Percentiles rank a stretch among this genome's conserved stretches.
Evolutionary conservation across 192 early-diverging fungal genomes (phyloP).

Genomic region (Chytriomyces sp.): DNA sequence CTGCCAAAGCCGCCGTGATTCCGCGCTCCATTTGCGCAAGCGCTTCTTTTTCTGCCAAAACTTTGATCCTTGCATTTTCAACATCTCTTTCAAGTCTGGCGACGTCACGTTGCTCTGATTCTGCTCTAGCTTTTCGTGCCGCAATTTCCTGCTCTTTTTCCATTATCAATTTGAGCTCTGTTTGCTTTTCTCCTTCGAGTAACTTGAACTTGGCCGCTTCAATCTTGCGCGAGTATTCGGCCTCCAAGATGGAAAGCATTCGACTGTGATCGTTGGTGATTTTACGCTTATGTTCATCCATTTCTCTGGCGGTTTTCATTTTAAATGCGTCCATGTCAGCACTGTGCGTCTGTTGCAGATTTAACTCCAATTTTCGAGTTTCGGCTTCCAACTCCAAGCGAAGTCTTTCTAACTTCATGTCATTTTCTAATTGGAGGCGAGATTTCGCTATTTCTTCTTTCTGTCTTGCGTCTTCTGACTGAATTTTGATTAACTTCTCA

Average conservation of each 20-base stretch:
- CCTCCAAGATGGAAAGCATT: slow-evolving; percentile 15
- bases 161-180: slow-evolving; percentile 16
- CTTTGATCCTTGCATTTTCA: not conserved
- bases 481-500: not conserved
- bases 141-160: slow-evolving; percentile 12
- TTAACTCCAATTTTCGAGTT: slow-evolving; percentile 1
- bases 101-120: slow-evolving; percentile 12
- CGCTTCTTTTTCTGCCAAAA: slow-evolving; percentile 12
- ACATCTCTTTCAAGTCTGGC: slow-evolving; percentile 9
- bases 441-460: slow-evolving; percentile 1
- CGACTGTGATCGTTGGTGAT: slow-evolving; percentile 5
- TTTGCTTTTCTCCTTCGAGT: slow-evolving; percentile 17
- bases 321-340: slow-evolving; percentile 2
- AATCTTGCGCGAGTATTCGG: slow-evolving; percentile 18
- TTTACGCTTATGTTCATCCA: slow-evolving; percentile 10
- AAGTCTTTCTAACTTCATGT: not conserved
- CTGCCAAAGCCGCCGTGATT: slow-evolving; percentile 4
- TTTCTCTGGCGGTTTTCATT: not conserved
- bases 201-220: slow-evolving; percentile 8
- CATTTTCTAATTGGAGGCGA: slow-evolving; percentile 12
- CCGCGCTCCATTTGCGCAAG: slow-evolving; percentile 28
- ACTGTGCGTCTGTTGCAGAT: not conserved
- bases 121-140: not conserved
- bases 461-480: not conserved
- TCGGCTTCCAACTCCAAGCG: not conserved